Evolutionary conservation across 2,329 filamentous ascomycete species (phyloP).

Genomic region (Drechmeria coniospora): DNA sequence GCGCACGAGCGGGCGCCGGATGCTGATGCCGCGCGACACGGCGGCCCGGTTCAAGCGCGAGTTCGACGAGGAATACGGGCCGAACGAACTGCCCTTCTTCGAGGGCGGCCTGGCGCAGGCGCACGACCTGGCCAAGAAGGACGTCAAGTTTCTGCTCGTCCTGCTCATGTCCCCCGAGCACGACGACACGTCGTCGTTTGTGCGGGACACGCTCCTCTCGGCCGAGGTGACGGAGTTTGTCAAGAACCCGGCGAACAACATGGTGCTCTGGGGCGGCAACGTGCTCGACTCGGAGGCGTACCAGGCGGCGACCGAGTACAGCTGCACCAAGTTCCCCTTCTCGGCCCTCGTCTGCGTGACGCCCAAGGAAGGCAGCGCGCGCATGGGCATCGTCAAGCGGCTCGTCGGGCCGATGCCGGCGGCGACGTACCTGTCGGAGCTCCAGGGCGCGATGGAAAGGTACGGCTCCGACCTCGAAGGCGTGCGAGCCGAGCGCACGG

Average conservation of each 20-base stretch:
- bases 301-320: constrained; percentile 75
- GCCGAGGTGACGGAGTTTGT: constrained; percentile 61
- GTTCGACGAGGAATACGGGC: constrained; percentile 86
- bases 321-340: constrained; percentile 87
- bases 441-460: constrained; percentile 57
- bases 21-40: constrained; percentile 73
- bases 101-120: constrained; percentile 88
- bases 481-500: constrained; percentile 59
- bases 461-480: constrained; percentile 62
- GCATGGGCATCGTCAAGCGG: constrained; percentile 81
- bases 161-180: constrained; percentile 84
- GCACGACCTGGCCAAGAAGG: constrained; percentile 75
- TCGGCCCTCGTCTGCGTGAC: constrained; percentile 76
- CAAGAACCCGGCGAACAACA: constrained; percentile 58
- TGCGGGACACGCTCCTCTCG: constrained; percentile 66
- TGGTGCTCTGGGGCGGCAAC: constrained; percentile 85
- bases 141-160: constrained; percentile 83
- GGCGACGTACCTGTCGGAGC: constrained; percentile 56
- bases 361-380: constrained; percentile 64
- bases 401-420: constrained; percentile 58
- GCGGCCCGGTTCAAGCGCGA: constrained; percentile 80
- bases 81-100: constrained; percentile 56
- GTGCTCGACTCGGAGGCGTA: constrained; percentile 89
- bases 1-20: constrained; percentile 54
- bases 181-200: constrained; percentile 74